These are phyloP conservation scores for Aspergillus piperis DNA, from an alignment of 2,329 filamentous ascomycete genomes.

Conservation along the genomic window DNA sequence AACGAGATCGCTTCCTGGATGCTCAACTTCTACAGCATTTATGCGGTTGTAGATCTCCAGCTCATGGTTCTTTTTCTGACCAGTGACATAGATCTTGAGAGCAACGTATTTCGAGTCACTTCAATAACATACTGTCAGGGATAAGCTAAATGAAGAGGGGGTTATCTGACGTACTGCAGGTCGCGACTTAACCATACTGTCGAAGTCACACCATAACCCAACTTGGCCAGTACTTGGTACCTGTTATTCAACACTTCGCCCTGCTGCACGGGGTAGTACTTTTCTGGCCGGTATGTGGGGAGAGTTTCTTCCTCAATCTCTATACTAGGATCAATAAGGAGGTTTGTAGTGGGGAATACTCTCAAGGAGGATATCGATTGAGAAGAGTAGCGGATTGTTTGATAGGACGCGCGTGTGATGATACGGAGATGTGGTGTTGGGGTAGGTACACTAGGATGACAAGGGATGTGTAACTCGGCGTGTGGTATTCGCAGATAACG, in stretches of 20 bases:
- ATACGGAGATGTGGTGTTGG: background rate
- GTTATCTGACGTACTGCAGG: background rate
- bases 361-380: background rate
- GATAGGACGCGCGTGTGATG: background rate
- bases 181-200: background rate
- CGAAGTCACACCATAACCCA: background rate
- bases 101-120: background rate
- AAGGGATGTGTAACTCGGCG: background rate
- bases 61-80: background rate
- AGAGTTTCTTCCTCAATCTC: background rate
- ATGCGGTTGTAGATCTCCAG: background rate
- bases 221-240: background rate
- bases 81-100: background rate
- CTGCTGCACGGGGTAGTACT: background rate
- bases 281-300: background rate
- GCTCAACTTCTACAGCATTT: background rate
- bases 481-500: background rate
- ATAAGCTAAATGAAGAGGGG: too few relatives aligned
- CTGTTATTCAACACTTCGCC: background rate
- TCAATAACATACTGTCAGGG: background rate
- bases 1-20: background rate
- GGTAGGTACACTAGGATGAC: background rate
- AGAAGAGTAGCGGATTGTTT: background rate
- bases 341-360: background rate
- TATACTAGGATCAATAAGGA: background rate